Evolutionary conservation across 139 green algal species (phyloP).

Genomic region (Chlamydomonas applanata): DNA sequence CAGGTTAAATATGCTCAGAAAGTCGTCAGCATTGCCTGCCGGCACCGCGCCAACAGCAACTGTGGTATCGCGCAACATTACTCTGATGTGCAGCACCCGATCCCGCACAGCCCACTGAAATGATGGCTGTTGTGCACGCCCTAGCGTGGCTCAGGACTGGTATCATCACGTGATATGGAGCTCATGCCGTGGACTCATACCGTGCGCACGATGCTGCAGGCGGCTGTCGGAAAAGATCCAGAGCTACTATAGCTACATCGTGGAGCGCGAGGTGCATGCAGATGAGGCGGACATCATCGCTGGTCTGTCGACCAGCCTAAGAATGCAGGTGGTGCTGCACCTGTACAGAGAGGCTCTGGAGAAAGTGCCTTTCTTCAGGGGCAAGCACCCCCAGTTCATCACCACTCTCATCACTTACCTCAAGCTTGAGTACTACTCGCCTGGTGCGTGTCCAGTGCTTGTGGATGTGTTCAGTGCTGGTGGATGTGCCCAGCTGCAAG

Average conservation of each 20-base stretch:
- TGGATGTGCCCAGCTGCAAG: background rate
- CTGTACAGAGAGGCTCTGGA: slow-evolving; percentile 29
- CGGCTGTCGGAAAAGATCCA: background rate
- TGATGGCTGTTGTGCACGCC: too few species aligned
- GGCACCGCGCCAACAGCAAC: too few species aligned
- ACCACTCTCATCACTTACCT: slow-evolving; percentile 39
- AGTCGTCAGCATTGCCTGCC: too few species aligned
- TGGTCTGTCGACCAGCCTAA: slow-evolving; percentile 30
- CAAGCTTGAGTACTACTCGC: slow-evolving; percentile 55
- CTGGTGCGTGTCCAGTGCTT: slow-evolving; percentile 13
- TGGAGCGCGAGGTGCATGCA: slow-evolving; percentile 28
- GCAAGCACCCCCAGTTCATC: slow-evolving; percentile 53
- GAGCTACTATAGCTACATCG: slow-evolving; percentile 36
- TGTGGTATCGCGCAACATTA: too few species aligned
- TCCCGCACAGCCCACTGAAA: background rate
- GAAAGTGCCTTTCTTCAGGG: slow-evolving; percentile 38
- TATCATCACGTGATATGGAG: too few species aligned
- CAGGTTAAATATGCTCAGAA: too few species aligned
- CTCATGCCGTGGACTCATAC: too few species aligned
- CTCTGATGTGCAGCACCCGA: background rate
- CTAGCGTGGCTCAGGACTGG: too few species aligned
- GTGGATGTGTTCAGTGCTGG: slow-evolving; percentile 9
- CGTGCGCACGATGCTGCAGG: background rate
- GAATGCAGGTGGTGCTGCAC: slow-evolving; percentile 32
- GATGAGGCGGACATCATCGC: slow-evolving; percentile 44